Conservation (phyloP, 495 filamentous ascomycete genomes). For the Neurospora sublineolata region DNA sequence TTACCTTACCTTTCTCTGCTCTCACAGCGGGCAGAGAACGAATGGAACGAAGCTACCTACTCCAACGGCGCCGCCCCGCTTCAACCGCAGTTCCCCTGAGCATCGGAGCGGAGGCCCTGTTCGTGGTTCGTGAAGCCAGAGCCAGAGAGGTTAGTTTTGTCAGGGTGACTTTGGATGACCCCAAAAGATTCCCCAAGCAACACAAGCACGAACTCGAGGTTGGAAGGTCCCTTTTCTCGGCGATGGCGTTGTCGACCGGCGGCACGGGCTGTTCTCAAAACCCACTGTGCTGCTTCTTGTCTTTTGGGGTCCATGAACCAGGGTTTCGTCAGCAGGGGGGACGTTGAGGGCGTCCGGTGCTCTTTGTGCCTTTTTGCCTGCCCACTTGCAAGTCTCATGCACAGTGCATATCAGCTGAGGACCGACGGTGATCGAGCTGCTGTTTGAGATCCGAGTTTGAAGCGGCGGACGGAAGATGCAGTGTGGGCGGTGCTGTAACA, state of each 20-base stretch:
- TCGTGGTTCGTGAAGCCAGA: not conserved
- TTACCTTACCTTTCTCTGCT: not conserved
- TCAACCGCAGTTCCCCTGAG: not conserved
- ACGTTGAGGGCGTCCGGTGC: not conserved
- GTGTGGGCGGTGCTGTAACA: not conserved
- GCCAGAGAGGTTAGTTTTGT: not conserved
- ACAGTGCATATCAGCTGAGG: not conserved
- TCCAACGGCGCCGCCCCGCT: not conserved
- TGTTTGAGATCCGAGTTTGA: not conserved
- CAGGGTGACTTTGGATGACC: not conserved
- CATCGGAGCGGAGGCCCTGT: not conserved
- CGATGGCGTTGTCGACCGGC: not conserved
- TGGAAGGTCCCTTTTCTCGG: not conserved
- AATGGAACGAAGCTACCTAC: not conserved
- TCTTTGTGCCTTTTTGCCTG: not conserved
- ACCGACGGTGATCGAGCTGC: not conserved
- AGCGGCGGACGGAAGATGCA: not conserved
- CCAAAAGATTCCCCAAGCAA: not conserved
- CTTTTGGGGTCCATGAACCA: not conserved
- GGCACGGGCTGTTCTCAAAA: not conserved
- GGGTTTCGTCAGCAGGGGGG: constrained; percentile 12
- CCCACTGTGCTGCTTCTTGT: not conserved
- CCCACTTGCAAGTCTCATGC: not conserved
- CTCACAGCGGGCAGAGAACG: not conserved
- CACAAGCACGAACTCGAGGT: not conserved